Evolutionary conservation across 2,329 filamentous ascomycete genomes (phyloP).

Genomic region (Pleomassaria siparia): DNA sequence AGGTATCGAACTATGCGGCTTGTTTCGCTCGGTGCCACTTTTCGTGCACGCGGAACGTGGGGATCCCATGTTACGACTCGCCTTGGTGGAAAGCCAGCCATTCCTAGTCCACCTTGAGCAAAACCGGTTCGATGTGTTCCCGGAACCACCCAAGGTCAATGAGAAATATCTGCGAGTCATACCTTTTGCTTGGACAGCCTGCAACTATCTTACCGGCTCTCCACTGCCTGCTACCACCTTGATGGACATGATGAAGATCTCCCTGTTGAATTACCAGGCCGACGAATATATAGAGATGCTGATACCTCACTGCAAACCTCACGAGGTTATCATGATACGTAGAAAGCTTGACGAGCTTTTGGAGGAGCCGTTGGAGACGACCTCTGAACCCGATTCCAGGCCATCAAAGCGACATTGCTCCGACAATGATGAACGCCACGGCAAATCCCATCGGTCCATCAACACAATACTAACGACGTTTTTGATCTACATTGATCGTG

Average conservation of each 20-base stretch:
- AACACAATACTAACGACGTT: neutral
- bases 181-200: constrained; percentile 22
- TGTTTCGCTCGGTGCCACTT: constrained; percentile 5
- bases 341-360: neutral
- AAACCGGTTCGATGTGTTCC: constrained; percentile 14
- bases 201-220: constrained; percentile 8
- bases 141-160: neutral
- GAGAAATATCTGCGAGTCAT: constrained; percentile 23
- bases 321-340: neutral
- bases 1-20: constrained; percentile 7
- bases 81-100: constrained; percentile 6
- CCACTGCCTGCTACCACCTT: constrained; percentile 9
- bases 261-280: constrained; percentile 23
- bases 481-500: constrained; percentile 4
- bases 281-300: constrained; percentile 24
- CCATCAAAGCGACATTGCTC: neutral
- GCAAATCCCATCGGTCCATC: neutral
- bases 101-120: constrained; percentile 6
- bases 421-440: neutral
- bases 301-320: too few species aligned
- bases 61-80: constrained; percentile 10
- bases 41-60: constrained; percentile 2
- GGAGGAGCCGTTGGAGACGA: neutral
- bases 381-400: neutral
- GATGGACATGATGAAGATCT: constrained; percentile 30